Percentiles rank a stretch among this genome's conserved stretches.
These are phyloP conservation scores for Candida stauntonica DNA, from an alignment of 805 yeast species.

Conservation along the genomic window DNA sequence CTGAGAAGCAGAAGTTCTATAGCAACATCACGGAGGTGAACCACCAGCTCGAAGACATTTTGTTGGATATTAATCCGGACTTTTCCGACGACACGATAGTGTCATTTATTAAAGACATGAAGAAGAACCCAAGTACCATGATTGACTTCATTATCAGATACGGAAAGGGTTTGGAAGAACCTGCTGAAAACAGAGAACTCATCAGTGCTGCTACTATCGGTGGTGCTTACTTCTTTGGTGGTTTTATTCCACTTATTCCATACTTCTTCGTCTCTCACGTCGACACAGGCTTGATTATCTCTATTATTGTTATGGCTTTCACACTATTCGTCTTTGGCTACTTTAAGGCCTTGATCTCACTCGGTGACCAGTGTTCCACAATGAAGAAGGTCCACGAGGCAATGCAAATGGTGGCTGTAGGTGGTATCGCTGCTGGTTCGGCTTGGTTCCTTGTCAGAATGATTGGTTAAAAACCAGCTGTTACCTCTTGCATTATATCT, in stretches of 20 bases:
- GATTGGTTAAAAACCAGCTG: conserved; percentile 42
- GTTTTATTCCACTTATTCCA: conserved; percentile 86
- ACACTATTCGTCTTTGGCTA: conserved; percentile 87
- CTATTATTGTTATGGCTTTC: conserved; percentile 76
- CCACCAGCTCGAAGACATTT: conserved; percentile 76
- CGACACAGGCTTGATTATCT: conserved; percentile 66
- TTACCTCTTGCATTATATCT: no score
- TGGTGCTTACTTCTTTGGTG: conserved; percentile 83
- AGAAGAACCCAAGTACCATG: conserved; percentile 70
- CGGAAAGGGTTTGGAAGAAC: conserved; percentile 93
- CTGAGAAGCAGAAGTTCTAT: conserved; percentile 65
- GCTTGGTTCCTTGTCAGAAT: conserved; percentile 90
- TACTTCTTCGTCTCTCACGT: conserved; percentile 81
- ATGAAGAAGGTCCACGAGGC: conserved; percentile 70
- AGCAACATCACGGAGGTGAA: conserved; percentile 60
- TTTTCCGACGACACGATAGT: conserved; percentile 67
- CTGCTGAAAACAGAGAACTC: conserved; percentile 86
- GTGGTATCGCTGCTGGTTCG: conserved; percentile 96
- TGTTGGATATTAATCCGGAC: conserved; percentile 58
- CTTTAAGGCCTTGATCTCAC: conserved; percentile 76
- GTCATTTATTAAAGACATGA: conserved; percentile 72
- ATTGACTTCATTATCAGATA: conserved; percentile 82
- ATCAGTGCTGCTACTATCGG: conserved; percentile 91
- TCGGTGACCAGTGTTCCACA: conserved; percentile 70
- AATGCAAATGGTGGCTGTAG: conserved; percentile 86